phyloP scores from a whole-genome alignment of 192 early-diverging fungal species.

The Coemansia sp. region DNA sequence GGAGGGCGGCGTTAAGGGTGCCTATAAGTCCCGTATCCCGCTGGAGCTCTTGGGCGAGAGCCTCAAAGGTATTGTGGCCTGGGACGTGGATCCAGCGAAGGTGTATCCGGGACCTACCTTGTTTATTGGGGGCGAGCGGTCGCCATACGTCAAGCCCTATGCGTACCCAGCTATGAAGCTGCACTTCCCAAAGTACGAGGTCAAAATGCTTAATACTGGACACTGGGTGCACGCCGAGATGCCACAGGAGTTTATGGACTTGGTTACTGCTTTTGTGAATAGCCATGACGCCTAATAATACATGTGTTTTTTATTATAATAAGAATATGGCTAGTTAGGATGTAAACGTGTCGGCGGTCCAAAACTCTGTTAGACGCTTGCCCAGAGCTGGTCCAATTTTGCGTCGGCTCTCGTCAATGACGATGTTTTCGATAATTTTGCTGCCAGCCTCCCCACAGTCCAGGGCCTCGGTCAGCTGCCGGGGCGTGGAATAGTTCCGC shows the following conservation, averaged over 20 bases:
- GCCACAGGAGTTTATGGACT: constrained; percentile 64
- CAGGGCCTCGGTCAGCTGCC: constrained; percentile 55
- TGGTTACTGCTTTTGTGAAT: constrained; percentile 59
- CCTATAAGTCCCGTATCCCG: constrained; percentile 74
- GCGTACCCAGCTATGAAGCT: constrained; percentile 60
- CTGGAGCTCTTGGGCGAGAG: constrained; percentile 67
- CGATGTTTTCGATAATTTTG: constrained; percentile 55
- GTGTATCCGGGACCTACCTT: constrained; percentile 67
- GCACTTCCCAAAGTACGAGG: constrained; percentile 72
- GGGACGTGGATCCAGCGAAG: constrained; percentile 37
- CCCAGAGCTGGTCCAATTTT: constrained; percentile 60
- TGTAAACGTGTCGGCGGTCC: constrained; percentile 57
- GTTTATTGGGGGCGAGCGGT: constrained; percentile 77
- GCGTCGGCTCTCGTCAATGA: constrained; percentile 56
- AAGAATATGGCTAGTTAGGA: background rate
- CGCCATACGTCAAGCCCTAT: constrained; percentile 67
- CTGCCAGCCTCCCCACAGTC: constrained; percentile 23
- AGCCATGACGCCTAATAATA: background rate
- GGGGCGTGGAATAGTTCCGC: constrained; percentile 68
- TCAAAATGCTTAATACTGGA: constrained; percentile 77
- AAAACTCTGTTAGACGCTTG: constrained; percentile 62
- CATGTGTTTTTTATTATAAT: background rate
- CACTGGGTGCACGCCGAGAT: constrained; percentile 92
- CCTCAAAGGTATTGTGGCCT: constrained; percentile 58
- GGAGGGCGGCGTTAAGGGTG: constrained; percentile 14